phyloP scores from a whole-genome alignment of 768 basidiomycete genomes.

The Tulasnella sp. region DNA sequence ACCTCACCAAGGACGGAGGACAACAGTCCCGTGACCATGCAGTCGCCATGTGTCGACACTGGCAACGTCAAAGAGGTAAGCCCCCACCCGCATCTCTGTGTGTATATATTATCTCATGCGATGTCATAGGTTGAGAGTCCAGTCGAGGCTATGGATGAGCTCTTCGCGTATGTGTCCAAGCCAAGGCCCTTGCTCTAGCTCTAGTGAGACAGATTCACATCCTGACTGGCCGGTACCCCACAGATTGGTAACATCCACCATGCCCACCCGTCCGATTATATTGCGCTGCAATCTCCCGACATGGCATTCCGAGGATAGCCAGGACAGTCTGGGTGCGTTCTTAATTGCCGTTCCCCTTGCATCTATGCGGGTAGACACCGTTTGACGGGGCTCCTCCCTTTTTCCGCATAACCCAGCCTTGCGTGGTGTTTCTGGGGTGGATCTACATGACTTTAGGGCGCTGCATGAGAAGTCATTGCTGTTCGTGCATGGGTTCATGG shows the following conservation, averaged over 20 bases:
- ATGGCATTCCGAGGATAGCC: conserved; percentile 7
- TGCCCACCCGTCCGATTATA: conserved; percentile 2
- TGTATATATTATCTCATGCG: too few species aligned
- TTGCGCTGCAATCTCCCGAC: conserved; percentile 14
- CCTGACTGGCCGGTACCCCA: not conserved
- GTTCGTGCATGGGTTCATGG: conserved; percentile 54
- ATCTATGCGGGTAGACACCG: not conserved
- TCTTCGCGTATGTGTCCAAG: conserved; percentile 2
- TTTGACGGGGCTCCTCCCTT: not conserved
- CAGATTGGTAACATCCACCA: conserved; percentile 12
- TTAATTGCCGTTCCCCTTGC: not conserved
- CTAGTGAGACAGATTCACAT: not conserved
- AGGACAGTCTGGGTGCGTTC: not conserved
- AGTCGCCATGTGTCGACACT: conserved; percentile 1
- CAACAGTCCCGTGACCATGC: not conserved
- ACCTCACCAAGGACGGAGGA: not conserved
- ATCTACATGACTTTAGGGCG: conserved; percentile 60
- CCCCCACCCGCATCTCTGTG: too few species aligned
- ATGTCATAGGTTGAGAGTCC: conserved; percentile 7
- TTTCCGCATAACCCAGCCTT: too few species aligned
- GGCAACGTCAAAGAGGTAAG: conserved; percentile 11
- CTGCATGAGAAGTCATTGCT: conserved; percentile 49
- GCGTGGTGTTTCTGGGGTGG: not conserved
- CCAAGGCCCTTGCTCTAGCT: not conserved
- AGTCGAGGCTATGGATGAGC: conserved; percentile 7